A percentile compares a stretch with the other conserved stretches of the same genome.
These are phyloP conservation scores for Fusarium guadeloupense DNA, from an alignment of 2,329 filamentous ascomycete species.

Conservation along the genomic window DNA sequence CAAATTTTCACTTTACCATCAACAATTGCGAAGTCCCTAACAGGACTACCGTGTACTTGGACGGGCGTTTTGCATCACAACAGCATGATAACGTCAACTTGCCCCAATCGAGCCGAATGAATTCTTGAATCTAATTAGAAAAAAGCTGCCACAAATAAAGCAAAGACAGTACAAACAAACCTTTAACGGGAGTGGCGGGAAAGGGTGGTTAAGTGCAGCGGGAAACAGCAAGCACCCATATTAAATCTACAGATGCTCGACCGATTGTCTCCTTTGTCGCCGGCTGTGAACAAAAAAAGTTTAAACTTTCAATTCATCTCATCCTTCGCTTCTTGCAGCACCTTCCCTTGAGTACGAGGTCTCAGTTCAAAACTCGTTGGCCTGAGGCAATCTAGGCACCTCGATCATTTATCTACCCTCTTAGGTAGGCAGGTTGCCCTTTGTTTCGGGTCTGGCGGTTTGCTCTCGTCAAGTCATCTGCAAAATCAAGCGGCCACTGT, in stretches of 20 bases:
- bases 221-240: constrained; percentile 34
- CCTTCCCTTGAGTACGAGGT: background rate
- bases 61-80: background rate
- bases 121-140: background rate
- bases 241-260: constrained; percentile 5
- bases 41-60: background rate
- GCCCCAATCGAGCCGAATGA: background rate
- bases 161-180: constrained; percentile 6
- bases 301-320: background rate
- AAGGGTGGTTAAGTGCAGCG: constrained; percentile 27
- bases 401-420: background rate
- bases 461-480: background rate
- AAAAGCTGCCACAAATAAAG: background rate
- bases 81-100: background rate
- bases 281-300: background rate
- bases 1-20: too few species aligned
- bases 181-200: constrained; percentile 10
- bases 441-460: background rate
- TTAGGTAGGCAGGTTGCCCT: background rate
- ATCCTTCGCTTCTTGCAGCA: background rate
- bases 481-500: constrained; percentile 2
- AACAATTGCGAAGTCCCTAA: background rate
- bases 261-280: constrained; percentile 10
- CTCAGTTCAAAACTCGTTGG: background rate
- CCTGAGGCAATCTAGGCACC: background rate